A percentile compares a stretch with the other conserved stretches of the same genome.
phyloP scores from a whole-genome alignment of 345 rosid genomes.

The Atalantia buxifolia region DNA sequence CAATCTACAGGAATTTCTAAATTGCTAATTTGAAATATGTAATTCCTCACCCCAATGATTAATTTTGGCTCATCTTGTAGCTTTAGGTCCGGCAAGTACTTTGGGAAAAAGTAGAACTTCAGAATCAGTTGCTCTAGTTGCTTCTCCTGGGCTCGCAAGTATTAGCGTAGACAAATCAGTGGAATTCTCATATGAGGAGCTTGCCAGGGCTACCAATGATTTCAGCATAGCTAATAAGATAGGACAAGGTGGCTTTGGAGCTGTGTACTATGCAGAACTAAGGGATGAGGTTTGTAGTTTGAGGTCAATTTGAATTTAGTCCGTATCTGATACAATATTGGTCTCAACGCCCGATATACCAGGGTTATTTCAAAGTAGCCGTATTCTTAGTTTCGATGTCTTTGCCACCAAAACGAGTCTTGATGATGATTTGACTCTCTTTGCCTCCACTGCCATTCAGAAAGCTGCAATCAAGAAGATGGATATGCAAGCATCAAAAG shows the following conservation, averaged over 20 bases:
- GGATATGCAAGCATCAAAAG: slow-evolving; percentile 93
- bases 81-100: slow-evolving; percentile 14
- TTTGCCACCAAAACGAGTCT: neutral
- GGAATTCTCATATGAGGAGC: slow-evolving; percentile 87
- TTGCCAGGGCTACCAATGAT: slow-evolving; percentile 74
- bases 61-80: neutral
- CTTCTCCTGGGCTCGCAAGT: slow-evolving; percentile 31
- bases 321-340: neutral
- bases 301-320: neutral
- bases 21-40: neutral
- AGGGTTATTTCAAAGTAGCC: slow-evolving; percentile 4
- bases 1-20: neutral
- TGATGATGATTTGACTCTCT: slow-evolving; percentile 22
- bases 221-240: slow-evolving; percentile 82
- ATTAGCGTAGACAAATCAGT: slow-evolving; percentile 82
- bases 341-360: neutral
- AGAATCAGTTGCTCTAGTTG: slow-evolving; percentile 19
- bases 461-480: slow-evolving; percentile 98
- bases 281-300: slow-evolving; percentile 77
- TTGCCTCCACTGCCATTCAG: slow-evolving; percentile 41
- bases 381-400: neutral
- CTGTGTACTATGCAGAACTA: slow-evolving; percentile 81
- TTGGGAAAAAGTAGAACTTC: slow-evolving; percentile 16
- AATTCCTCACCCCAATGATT: neutral
- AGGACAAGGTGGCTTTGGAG: slow-evolving; percentile 92